phyloP scores from a whole-genome alignment of 2,329 filamentous ascomycete genomes.

The Fusarium paranaense region DNA sequence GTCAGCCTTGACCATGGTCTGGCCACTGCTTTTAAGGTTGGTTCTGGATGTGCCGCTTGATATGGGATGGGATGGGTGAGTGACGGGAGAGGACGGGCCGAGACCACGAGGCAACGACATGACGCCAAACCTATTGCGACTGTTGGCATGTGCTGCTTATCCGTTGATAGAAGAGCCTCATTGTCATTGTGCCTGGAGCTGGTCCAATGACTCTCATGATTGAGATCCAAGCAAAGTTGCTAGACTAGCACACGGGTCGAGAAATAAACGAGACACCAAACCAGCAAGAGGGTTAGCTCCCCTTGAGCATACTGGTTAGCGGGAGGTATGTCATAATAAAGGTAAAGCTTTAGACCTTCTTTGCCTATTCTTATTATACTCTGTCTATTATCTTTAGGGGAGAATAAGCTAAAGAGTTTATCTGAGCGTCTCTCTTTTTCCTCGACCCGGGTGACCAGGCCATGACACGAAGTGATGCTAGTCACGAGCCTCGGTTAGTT shows the following conservation, averaged over 20 bases:
- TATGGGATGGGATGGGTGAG: background rate
- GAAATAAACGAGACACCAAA: too few species aligned
- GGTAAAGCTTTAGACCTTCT: too few species aligned
- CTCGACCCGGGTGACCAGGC: background rate
- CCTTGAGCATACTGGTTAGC: too few species aligned
- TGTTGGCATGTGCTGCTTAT: background rate
- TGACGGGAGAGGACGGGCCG: background rate
- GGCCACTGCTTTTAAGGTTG: background rate
- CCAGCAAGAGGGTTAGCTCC: too few species aligned
- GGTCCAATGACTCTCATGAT: background rate
- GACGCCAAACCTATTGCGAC: conserved; percentile 7
- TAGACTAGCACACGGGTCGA: background rate
- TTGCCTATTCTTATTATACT: too few species aligned
- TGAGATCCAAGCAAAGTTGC: background rate
- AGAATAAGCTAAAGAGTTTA: too few species aligned
- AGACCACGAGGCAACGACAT: conserved; percentile 7
- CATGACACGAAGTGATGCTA: background rate
- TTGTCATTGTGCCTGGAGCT: background rate
- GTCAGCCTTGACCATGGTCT: background rate
- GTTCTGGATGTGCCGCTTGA: background rate
- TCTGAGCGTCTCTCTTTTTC: too few species aligned
- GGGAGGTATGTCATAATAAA: too few species aligned
- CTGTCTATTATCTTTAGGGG: too few species aligned
- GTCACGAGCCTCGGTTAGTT: background rate
- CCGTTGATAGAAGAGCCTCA: background rate